Base-by-base conservation (phyloP, 108 stramenopile species). In the Skeletonema grethae region DNA sequence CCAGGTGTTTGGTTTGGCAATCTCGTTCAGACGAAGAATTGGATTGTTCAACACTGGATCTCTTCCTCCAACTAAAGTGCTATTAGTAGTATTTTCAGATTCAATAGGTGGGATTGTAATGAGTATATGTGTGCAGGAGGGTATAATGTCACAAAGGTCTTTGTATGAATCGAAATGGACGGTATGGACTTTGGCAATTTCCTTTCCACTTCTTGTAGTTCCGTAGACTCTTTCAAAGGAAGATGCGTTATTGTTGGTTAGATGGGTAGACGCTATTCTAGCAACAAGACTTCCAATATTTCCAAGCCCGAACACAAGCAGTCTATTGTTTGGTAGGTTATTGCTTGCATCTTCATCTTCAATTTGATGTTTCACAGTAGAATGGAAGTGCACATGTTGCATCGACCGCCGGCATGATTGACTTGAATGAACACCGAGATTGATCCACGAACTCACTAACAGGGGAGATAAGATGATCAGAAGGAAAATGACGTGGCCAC, bases 31-130 rank as follows among this genome's bases (percentile, higher is more conserved):
- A 46, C 20, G 64, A 28, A 67, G 28, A 41, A 20, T 43, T 16
- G 68, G 66, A 35, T 63, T 58, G 61, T 74, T 62, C 13, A 75
- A 50, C 15, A 79, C 67, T 15, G 75, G 56, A 59, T 76, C 75
- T 67, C 45, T 34, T 61, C 59, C 65, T 62, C 73, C 67, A 2
- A 79, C 30, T 22, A 28, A 11, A 29, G 45, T 72, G 3, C 3
- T 10, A 12, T 74, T 45, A 2, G 16, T 29, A 15, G 45, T 16
- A 67, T 61, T 55, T 29, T 57, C 46, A 41, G 58, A 2, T 10
- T 76, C 75, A 36, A 41, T 12, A 1, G 80, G 80, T 58, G 80
- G 80, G 6, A 82, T 63, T 9, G 80, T 82, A 43, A 76, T 30
- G 10, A 82, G 70, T 10, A 82, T 67, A 35, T 82, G 80, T 11